A percentile compares a stretch with the other conserved stretches of the same genome.
These are phyloP conservation scores for Moniliella sp. DNA, from an alignment of 1,284 basidiomycete genomes.

Conservation along the genomic window DNA sequence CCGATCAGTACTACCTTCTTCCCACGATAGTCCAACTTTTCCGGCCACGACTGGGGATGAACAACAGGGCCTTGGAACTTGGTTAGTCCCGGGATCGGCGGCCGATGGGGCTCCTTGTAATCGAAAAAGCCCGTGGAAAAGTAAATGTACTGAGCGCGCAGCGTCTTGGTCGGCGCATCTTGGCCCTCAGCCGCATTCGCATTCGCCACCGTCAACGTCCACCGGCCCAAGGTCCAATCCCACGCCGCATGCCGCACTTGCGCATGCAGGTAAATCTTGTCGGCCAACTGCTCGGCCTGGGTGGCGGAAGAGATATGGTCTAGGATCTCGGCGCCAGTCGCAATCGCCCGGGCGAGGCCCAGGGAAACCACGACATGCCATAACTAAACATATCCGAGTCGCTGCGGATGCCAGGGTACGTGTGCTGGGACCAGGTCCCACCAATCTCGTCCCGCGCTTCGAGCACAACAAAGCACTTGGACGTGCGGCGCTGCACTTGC, in stretches of 20 bases:
- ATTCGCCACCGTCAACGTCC: too few species aligned
- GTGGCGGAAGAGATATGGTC: too few species aligned
- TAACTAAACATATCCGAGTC: constrained; percentile 7
- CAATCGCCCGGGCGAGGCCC: too few species aligned
- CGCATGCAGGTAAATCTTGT: constrained; percentile 14
- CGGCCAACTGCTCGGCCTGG: too few species aligned
- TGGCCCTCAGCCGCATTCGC: too few species aligned
- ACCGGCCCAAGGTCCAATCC: too few species aligned
- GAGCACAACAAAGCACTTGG: constrained; percentile 9
- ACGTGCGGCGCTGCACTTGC: constrained; percentile 15
- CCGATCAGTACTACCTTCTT: constrained; percentile 31
- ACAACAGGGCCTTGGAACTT: constrained; percentile 25
- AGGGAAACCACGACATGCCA: constrained; percentile 13
- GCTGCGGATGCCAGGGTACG: constrained; percentile 11
- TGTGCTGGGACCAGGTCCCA: constrained; percentile 24
- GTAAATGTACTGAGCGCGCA: constrained; percentile 14
- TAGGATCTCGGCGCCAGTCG: too few species aligned
- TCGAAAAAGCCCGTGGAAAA: constrained; percentile 24
- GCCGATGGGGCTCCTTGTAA: constrained; percentile 16
- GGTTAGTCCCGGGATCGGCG: constrained; percentile 19
- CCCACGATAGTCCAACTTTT: constrained; percentile 14
- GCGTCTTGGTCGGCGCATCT: too few species aligned
- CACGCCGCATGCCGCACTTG: constrained; percentile 11
- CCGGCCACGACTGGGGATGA: constrained; percentile 17
- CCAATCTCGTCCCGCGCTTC: constrained; percentile 13